Conservation (phyloP, 441 rosid genomes). For the Populus trichocarpa region DNA sequence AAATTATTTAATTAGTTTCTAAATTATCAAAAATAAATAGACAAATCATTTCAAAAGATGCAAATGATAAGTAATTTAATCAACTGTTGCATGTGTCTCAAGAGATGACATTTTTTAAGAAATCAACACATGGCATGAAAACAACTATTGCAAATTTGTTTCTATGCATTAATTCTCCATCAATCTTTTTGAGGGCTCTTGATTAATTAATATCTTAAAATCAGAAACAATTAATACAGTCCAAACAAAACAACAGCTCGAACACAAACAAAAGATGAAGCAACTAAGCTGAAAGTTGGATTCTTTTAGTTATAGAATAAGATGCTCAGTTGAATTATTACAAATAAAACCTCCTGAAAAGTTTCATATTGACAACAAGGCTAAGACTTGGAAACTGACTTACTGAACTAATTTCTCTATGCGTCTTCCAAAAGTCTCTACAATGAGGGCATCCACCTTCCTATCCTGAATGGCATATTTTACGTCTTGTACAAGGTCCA, state of each 20-base stretch:
- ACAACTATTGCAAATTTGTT: background rate
- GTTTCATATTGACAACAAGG: background rate
- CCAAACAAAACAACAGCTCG: background rate
- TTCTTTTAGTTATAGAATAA: background rate
- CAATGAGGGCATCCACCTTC: slow-evolving; percentile 92
- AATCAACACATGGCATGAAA: background rate
- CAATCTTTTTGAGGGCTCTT: background rate
- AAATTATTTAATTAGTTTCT: background rate
- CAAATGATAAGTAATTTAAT: background rate
- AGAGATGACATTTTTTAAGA: background rate
- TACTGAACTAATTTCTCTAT: slow-evolving; percentile 92
- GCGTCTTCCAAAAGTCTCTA: slow-evolving; percentile 97
- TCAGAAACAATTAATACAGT: background rate
- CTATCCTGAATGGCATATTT: slow-evolving; percentile 92
- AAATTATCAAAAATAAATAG: background rate
- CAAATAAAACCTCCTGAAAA: slow-evolving; percentile 10
- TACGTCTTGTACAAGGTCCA: slow-evolving; percentile 75
- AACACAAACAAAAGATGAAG: background rate
- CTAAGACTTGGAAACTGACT: slow-evolving; percentile 25
- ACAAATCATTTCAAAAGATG: background rate
- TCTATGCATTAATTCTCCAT: background rate
- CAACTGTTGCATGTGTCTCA: background rate
- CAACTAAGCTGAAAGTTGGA: background rate
- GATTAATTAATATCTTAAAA: background rate
- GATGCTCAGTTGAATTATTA: slow-evolving; percentile 1